These are phyloP conservation scores for Moesziomyces sp. DNA, from an alignment of 1,284 basidiomycete species.

Conservation along the genomic window DNA sequence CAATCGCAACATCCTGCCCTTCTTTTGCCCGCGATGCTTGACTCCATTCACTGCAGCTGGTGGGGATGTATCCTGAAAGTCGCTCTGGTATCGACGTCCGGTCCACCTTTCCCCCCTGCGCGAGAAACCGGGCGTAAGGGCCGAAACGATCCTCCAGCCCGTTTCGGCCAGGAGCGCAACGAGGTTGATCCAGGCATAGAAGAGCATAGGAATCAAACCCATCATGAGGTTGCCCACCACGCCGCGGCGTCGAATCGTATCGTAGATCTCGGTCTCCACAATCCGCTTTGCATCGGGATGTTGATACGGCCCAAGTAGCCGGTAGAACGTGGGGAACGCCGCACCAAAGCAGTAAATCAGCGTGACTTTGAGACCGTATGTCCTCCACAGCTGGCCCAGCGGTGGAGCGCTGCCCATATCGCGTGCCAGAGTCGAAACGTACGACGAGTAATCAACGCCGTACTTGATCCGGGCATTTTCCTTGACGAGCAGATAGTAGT, in stretches of 20 bases:
- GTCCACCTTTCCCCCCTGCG: slow-evolving; percentile 3
- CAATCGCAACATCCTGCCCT: slow-evolving; percentile 35
- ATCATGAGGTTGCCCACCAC: slow-evolving; percentile 75
- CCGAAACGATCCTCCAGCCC: slow-evolving; percentile 1
- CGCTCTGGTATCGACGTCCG: slow-evolving; percentile 25
- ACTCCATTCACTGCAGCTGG: neutral
- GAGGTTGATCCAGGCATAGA: slow-evolving; percentile 70
- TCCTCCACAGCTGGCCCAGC: slow-evolving; percentile 71
- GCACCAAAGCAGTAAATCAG: slow-evolving; percentile 76
- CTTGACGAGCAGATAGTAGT: slow-evolving; percentile 74
- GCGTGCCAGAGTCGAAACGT: slow-evolving; percentile 74
- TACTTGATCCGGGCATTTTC: slow-evolving; percentile 74
- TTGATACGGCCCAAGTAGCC: slow-evolving; percentile 74
- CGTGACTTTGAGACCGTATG: slow-evolving; percentile 73
- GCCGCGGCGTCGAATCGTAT: slow-evolving; percentile 74
- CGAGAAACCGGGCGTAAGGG: slow-evolving; percentile 11
- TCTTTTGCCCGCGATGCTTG: neutral
- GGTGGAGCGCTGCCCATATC: slow-evolving; percentile 75
- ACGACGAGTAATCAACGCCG: slow-evolving; percentile 73
- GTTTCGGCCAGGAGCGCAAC: slow-evolving; percentile 64
- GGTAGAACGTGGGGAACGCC: slow-evolving; percentile 76
- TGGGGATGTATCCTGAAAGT: slow-evolving; percentile 12
- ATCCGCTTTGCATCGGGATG: slow-evolving; percentile 64
- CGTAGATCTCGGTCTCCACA: slow-evolving; percentile 75
- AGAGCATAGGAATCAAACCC: slow-evolving; percentile 70